phyloP scores from a whole-genome alignment of 225 moss, liverwort and hornwort genomes.

The Pleurozium schreberi region DNA sequence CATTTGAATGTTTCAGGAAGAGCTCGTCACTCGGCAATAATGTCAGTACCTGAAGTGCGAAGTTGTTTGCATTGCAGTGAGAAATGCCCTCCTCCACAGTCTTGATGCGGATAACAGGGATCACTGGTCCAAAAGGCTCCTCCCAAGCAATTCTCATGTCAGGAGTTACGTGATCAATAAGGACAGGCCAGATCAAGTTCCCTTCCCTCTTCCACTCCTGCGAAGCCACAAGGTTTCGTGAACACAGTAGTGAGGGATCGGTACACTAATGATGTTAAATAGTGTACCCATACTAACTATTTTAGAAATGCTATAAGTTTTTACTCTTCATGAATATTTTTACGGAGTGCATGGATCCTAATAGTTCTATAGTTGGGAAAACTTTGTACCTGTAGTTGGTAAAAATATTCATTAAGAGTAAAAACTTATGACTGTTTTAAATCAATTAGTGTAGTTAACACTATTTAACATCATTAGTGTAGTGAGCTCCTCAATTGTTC shows the following conservation, averaged over 20 bases:
- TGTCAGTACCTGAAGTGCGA: constrained; percentile 32
- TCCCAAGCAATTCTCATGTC: constrained; percentile 56
- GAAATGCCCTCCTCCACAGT: constrained; percentile 44
- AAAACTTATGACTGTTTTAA: no score
- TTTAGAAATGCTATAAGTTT: no score
- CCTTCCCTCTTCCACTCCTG: constrained; percentile 40
- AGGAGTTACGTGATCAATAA: constrained; percentile 39
- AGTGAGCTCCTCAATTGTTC: background rate
- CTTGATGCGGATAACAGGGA: constrained; percentile 44
- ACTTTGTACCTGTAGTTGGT: no score
- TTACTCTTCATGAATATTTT: no score
- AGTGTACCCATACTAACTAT: no score
- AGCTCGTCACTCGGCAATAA: background rate
- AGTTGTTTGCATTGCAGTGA: constrained; percentile 56
- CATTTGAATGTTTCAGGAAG: background rate
- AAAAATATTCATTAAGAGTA: no score
- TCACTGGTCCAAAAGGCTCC: constrained; percentile 48
- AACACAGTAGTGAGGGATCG: background rate
- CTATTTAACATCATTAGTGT: no score
- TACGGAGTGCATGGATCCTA: no score
- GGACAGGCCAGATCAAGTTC: constrained; percentile 48
- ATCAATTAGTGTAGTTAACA: no score
- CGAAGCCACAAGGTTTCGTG: background rate
- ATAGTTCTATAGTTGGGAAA: no score
- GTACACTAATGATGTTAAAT: no score